These are phyloP conservation scores for Smallanthus sonchifolius DNA, from an alignment of 129 eudicot species.

Conservation along the genomic window DNA sequence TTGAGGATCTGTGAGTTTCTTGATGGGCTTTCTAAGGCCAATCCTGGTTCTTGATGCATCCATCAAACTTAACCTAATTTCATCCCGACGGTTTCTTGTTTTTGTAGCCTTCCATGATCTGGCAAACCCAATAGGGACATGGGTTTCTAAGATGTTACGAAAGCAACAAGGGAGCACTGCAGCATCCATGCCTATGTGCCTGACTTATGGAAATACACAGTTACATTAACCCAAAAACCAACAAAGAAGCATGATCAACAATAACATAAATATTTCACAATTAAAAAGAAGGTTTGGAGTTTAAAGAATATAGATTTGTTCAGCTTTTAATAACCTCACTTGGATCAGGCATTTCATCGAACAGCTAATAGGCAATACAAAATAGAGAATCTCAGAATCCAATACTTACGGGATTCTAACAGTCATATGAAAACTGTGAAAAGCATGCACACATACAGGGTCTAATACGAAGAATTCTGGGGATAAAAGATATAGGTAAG, in stretches of 20 bases:
- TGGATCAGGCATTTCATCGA: conserved; percentile 29
- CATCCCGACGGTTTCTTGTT: neutral
- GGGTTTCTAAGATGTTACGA: neutral
- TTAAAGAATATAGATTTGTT: neutral
- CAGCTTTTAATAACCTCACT: neutral
- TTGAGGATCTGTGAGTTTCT: conserved; percentile 45
- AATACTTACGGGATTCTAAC: neutral
- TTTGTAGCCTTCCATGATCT: neutral
- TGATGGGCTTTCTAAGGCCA: conserved; percentile 45
- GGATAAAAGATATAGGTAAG: neutral
- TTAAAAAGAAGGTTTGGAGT: neutral
- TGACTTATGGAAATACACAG: conserved; percentile 17
- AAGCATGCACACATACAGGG: neutral
- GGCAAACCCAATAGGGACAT: neutral
- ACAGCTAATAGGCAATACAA: conserved; percentile 17
- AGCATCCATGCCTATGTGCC: conserved; percentile 20
- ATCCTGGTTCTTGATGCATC: conserved; percentile 26
- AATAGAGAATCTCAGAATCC: neutral
- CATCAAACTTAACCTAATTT: conserved; percentile 5
- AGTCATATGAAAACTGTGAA: neutral
- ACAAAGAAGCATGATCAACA: neutral
- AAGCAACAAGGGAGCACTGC: conserved; percentile 24
- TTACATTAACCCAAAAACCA: neutral
- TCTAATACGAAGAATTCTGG: neutral
- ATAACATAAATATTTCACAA: neutral